Percentiles rank a stretch among this genome's conserved stretches.
These are phyloP conservation scores for Aureobasidium namibiae DNA, from an alignment of 2,329 filamentous ascomycete species.

Conservation along the genomic window DNA sequence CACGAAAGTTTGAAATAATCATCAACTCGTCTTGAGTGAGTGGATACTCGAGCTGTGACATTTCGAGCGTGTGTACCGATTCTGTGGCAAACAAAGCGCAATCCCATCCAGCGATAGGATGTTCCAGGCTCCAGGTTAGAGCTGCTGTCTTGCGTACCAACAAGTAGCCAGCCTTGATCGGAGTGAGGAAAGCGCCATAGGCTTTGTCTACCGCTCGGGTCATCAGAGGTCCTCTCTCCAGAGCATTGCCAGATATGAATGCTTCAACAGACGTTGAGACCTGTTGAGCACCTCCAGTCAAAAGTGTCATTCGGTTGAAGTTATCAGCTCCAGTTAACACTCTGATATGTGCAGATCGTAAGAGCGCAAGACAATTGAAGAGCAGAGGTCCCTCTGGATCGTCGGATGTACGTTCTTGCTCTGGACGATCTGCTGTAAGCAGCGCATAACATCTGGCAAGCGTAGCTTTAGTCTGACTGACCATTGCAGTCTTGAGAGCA, in stretches of 20 bases:
- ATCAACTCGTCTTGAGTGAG: background rate
- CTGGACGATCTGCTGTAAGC: conserved; percentile 4
- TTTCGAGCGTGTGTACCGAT: conserved; percentile 8
- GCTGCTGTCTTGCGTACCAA: conserved; percentile 24
- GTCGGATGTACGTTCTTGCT: conserved; percentile 16
- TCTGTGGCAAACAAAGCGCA: conserved; percentile 10
- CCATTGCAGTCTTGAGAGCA: background rate
- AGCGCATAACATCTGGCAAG: conserved; percentile 23
- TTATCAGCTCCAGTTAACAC: conserved; percentile 23
- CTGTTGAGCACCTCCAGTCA: conserved; percentile 20
- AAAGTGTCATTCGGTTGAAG: conserved; percentile 25
- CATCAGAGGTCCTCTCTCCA: conserved; percentile 20
- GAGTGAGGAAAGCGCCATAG: conserved; percentile 23
- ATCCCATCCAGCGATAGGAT: conserved; percentile 18
- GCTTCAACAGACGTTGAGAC: background rate
- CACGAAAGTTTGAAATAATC: background rate
- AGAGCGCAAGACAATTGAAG: conserved; percentile 28
- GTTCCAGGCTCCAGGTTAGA: conserved; percentile 21
- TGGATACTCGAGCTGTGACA: background rate
- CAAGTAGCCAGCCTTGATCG: conserved; percentile 20
- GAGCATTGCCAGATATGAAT: conserved; percentile 16
- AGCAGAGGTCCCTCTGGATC: conserved; percentile 25
- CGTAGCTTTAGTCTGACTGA: conserved; percentile 14
- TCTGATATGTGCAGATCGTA: conserved; percentile 27
- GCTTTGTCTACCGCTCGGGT: conserved; percentile 24